Conservation (phyloP, 2,329 filamentous ascomycete species). For the Bipolaris oryzae region DNA sequence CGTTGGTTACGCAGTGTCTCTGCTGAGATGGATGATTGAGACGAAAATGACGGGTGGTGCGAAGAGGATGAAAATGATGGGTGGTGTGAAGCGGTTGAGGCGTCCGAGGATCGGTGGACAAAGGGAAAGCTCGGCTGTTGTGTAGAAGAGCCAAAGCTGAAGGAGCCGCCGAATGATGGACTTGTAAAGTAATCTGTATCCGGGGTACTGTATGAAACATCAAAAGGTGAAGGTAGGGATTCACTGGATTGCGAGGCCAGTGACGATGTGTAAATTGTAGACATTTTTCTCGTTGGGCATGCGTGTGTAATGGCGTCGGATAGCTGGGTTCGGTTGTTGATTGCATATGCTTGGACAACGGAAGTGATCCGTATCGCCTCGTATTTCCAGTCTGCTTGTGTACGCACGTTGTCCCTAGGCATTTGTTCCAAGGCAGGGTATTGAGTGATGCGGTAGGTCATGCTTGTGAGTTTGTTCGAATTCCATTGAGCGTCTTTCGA, state of each 20-base stretch:
- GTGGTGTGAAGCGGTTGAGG: slow-evolving; percentile 8
- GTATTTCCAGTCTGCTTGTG: slow-evolving; percentile 38
- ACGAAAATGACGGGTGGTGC: slow-evolving; percentile 14
- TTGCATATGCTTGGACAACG: slow-evolving; percentile 42
- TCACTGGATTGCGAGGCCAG: slow-evolving; percentile 21
- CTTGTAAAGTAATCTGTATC: slow-evolving; percentile 22
- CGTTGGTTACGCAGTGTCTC: slow-evolving; percentile 10
- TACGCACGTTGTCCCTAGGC: slow-evolving; percentile 17
- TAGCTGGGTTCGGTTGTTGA: slow-evolving; percentile 33
- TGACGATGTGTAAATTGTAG: slow-evolving; percentile 10
- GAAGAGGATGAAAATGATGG: slow-evolving; percentile 14
- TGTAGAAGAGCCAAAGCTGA: slow-evolving; percentile 3
- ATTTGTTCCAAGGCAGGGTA: slow-evolving; percentile 25
- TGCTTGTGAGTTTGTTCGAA: slow-evolving; percentile 20
- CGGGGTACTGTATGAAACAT: slow-evolving; percentile 26
- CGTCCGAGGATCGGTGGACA: slow-evolving; percentile 12
- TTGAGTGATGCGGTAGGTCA: slow-evolving; percentile 30
- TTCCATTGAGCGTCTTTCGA: slow-evolving; percentile 27
- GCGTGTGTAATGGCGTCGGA: slow-evolving; percentile 34
- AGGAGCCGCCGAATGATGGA: slow-evolving; percentile 17
- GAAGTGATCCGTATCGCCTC: slow-evolving; percentile 45
- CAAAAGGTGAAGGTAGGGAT: slow-evolving; percentile 24
- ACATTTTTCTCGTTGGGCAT: slow-evolving; percentile 3
- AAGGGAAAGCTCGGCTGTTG: slow-evolving; percentile 13
- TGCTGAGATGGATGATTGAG: slow-evolving; percentile 15